A percentile compares a stretch with the other conserved stretches of the same genome.
These are phyloP conservation scores for Cymbidium sinense DNA, from an alignment of 106 monocot species.

Conservation along the genomic window DNA sequence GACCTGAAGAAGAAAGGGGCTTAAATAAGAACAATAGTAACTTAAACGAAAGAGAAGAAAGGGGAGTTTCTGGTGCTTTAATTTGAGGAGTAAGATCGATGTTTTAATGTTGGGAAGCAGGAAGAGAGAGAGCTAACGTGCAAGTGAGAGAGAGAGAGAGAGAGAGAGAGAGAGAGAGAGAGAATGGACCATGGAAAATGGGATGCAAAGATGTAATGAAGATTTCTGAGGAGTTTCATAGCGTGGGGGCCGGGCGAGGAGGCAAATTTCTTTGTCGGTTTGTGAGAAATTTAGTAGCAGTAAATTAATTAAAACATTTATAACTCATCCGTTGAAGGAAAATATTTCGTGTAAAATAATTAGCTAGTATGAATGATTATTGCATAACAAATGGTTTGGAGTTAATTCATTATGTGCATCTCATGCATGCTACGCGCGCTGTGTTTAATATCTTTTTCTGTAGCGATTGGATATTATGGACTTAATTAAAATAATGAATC, in stretches of 20 bases:
- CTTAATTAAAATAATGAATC: no score
- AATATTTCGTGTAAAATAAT: no score
- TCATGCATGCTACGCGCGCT: no score
- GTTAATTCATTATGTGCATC: no score
- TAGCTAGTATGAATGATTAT: no score
- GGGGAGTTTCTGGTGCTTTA: constrained; percentile 1
- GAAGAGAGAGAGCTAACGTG: neutral
- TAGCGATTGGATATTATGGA: no score
- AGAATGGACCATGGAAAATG: neutral
- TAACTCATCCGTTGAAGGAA: neutral
- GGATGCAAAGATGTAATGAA: neutral
- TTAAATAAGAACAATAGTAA: neutral
- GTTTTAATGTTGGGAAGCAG: constrained; percentile 1
- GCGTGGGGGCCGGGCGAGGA: neutral
- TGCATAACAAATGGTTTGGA: no score
- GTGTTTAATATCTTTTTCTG: no score
- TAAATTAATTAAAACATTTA: neutral
- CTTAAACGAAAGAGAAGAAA: neutral
- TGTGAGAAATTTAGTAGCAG: neutral
- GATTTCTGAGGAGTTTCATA: neutral
- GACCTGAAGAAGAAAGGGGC: neutral
- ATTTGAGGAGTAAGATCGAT: neutral
- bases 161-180: neutral
- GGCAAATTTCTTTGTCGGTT: neutral
- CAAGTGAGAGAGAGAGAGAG: neutral